Evolutionary conservation across 2,329 filamentous ascomycete genomes (phyloP).

Genomic region (Talaromyces islandicus): DNA sequence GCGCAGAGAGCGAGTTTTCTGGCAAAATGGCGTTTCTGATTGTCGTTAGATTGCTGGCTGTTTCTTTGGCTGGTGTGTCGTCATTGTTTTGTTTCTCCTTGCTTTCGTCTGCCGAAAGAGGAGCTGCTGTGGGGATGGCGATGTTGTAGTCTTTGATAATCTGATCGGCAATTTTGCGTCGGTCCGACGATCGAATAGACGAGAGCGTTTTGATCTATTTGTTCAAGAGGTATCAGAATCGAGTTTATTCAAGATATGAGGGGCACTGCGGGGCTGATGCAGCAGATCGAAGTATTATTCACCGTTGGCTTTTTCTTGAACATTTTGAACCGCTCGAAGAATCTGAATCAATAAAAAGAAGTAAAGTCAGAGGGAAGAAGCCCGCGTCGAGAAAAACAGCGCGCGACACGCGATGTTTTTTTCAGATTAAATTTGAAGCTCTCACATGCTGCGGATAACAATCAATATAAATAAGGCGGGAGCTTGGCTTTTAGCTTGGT

Average conservation of each 20-base stretch:
- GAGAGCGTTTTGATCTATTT: conserved; percentile 59
- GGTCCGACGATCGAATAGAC: conserved; percentile 61
- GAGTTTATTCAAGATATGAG: background rate
- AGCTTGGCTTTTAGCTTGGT: background rate
- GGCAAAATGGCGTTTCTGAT: conserved; percentile 57
- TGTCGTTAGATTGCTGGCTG: conserved; percentile 42
- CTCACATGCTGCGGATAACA: background rate
- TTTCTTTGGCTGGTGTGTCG: conserved; percentile 36
- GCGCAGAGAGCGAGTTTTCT: conserved; percentile 56
- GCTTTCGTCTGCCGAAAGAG: conserved; percentile 23
- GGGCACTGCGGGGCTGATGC: background rate
- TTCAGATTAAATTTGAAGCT: background rate
- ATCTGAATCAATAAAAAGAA: background rate
- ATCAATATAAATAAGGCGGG: background rate
- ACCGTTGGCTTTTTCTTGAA: conserved; percentile 54
- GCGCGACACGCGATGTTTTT: background rate
- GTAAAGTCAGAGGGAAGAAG: background rate
- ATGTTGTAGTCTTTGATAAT: conserved; percentile 59
- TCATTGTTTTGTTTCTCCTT: conserved; percentile 13
- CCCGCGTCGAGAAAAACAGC: background rate
- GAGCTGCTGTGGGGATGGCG: conserved; percentile 34
- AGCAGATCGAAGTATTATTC: conserved; percentile 4
- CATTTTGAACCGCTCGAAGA: conserved; percentile 28
- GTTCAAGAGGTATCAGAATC: conserved; percentile 4
- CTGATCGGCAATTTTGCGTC: conserved; percentile 60